A percentile compares a stretch with the other conserved stretches of the same genome.
phyloP scores from a whole-genome alignment of 1,139 yeast species.

The Sugiyamaella novakii region DNA sequence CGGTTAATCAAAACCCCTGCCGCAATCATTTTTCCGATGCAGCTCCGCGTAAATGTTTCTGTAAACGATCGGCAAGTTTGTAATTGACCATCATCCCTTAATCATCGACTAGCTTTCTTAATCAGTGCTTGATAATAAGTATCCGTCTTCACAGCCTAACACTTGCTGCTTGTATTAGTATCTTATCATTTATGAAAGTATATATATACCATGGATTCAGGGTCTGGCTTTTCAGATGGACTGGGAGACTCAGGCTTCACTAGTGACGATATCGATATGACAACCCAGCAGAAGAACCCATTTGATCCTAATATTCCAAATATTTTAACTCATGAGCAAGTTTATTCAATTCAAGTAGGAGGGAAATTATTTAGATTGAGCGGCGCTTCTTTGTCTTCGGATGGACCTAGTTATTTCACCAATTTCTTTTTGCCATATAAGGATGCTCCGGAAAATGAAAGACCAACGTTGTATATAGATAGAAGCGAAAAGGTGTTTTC shows the following conservation, averaged over 20 bases:
- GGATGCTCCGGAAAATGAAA: conserved; percentile 30
- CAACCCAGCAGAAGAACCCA: conserved; percentile 11
- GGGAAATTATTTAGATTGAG: conserved; percentile 51
- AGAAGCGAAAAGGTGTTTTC: conserved; percentile 73
- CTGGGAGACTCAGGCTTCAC: neutral
- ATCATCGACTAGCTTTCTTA: no score
- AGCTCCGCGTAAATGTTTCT: neutral
- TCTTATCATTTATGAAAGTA: no score
- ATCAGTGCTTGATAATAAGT: no score
- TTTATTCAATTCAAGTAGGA: conserved; percentile 77
- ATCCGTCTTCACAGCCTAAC: no score
- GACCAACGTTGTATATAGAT: conserved; percentile 66
- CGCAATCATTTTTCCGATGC: conserved; percentile 5
- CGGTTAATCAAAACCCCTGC: conserved; percentile 13
- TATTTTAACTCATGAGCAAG: conserved; percentile 62
- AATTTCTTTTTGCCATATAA: conserved; percentile 44
- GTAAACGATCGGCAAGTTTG: neutral
- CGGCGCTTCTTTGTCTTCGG: conserved; percentile 85
- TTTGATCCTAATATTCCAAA: conserved; percentile 57
- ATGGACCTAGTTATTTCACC: conserved; percentile 59
- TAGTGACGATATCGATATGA: neutral
- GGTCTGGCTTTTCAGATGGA: neutral
- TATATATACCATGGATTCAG: conserved; percentile 8
- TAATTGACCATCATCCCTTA: neutral
- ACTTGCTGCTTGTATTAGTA: no score